Base-by-base conservation (phyloP, 2,329 filamentous ascomycete genomes). In the Paecilomyces fulvus region DNA sequence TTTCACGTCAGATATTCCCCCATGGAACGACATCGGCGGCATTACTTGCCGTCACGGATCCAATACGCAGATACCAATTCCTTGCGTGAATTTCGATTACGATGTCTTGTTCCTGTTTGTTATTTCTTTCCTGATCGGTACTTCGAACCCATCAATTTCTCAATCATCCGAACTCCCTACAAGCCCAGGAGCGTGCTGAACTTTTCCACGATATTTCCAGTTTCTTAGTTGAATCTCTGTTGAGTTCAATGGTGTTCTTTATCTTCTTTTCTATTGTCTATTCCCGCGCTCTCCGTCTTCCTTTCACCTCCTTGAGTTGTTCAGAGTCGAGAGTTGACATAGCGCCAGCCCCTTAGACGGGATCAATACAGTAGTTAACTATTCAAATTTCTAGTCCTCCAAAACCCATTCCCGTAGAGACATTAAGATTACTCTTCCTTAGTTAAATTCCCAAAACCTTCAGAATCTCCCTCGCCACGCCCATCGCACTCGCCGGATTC, bases 401-500 rank as follows among this genome's bases (percentile, higher is more conserved):
- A 20, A 17, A n/a, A n/a, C 20, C 9, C n/a, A 10, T 43, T 20
- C 7, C 33, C 37, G 37, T 43, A 43, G 37, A 37, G 33, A 43
- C 6, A 43, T 43, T 43, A 37, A 14, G 33, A 37, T n/a, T n/a
- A n/a, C n/a, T n/a, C n/a, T n/a, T n/a, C n/a, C n/a, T n/a, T n/a
- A n/a, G n/a, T n/a, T n/a, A n/a, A n/a, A n/a, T n/a, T n/a, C 58
- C 58, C 53, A 64, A 52, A 49, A 68, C 74, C 66, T 72, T 70
- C 14, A 75, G 61, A 56, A 80, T 68, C 14, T 70, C 77, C 65
- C 77, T 69, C 0, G 71, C 78, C 33, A 79, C 70, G 0, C 63
- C 72, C 1, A 64, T 67, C 9, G 75, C 77, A 63, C 73, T 77
- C 5, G 70, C 67, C 1, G 77, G 76, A 57, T 80, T 80, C 67